Conservation (phyloP, 2,329 filamentous ascomycete species). For the Talaromyces sp. region DNA sequence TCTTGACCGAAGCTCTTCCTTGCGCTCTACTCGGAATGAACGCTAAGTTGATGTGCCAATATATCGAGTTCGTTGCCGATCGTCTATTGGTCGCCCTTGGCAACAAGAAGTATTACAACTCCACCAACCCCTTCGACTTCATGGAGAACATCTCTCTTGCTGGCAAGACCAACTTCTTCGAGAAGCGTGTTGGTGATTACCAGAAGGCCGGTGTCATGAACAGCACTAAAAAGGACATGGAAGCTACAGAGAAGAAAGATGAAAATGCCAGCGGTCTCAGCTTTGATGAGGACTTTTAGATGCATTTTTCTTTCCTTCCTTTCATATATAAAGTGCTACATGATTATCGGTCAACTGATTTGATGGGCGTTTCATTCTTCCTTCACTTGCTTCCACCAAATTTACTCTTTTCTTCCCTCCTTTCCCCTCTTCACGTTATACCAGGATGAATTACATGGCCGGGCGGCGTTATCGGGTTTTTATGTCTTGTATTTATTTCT, state of each 20-base stretch:
- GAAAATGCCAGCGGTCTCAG: conserved; percentile 64
- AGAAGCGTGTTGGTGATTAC: conserved; percentile 99
- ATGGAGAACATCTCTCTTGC: conserved; percentile 99
- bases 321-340: conserved; percentile 8
- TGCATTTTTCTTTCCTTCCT: conserved; percentile 16
- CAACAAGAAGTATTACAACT: conserved; percentile 89
- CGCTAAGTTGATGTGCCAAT: conserved; percentile 94
- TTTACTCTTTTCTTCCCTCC: background rate
- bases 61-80: conserved; percentile 99
- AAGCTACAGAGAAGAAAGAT: conserved; percentile 40
- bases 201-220: conserved; percentile 99
- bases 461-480: conserved; percentile 13
- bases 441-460: conserved; percentile 14
- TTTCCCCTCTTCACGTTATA: conserved; percentile 13
- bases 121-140: conserved; percentile 97
- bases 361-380: conserved; percentile 3
- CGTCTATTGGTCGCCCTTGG: conserved; percentile 87
- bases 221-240: conserved; percentile 68
- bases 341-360: background rate
- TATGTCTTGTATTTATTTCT: conserved; percentile 14
- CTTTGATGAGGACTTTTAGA: conserved; percentile 96
- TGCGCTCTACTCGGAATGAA: conserved; percentile 97
- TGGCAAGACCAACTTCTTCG: conserved; percentile 99
- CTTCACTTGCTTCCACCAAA: background rate
- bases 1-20: conserved; percentile 91